These are phyloP conservation scores for Chlamydomonas sp. DNA, from an alignment of 139 green algal genomes.

Conservation along the genomic window DNA sequence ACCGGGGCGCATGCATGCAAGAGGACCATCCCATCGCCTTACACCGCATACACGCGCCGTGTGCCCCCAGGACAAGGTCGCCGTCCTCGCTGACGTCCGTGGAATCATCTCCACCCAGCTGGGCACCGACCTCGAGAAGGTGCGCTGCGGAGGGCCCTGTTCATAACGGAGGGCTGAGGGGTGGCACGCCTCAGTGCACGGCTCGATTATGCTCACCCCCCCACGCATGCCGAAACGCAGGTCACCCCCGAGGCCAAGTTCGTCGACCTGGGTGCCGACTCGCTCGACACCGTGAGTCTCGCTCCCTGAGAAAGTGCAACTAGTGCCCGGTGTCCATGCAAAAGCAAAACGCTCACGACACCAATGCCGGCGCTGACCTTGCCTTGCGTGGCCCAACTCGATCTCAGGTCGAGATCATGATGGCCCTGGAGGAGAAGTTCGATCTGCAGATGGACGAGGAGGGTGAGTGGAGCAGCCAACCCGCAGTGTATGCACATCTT, in stretches of 20 bases:
- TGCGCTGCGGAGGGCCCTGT: constrained; percentile 28
- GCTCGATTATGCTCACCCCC: neutral
- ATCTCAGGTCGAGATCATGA: constrained; percentile 98
- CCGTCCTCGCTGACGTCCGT: constrained; percentile 78
- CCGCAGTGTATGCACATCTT: no score
- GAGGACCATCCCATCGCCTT: neutral
- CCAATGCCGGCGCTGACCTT: no score
- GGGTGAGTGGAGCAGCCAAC: no score
- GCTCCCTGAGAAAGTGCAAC: no score
- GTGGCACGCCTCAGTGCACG: neutral
- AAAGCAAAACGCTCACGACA: no score
- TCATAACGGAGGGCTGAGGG: neutral
- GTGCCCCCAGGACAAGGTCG: constrained; percentile 58
- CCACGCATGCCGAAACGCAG: no score
- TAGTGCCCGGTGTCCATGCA: no score
- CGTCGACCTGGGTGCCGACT: constrained; percentile 93
- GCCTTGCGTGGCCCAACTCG: no score
- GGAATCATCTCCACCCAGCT: constrained; percentile 92
- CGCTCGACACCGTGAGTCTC: constrained; percentile 92
- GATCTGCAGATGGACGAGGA: constrained; percentile 94
- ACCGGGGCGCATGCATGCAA: neutral
- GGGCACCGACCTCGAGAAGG: constrained; percentile 75
- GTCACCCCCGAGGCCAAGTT: constrained; percentile 85
- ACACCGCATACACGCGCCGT: neutral
- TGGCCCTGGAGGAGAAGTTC: constrained; percentile 98